These are phyloP conservation scores for Tylopilus subfusipes DNA, from an alignment of 768 basidiomycete genomes.

Conservation along the genomic window DNA sequence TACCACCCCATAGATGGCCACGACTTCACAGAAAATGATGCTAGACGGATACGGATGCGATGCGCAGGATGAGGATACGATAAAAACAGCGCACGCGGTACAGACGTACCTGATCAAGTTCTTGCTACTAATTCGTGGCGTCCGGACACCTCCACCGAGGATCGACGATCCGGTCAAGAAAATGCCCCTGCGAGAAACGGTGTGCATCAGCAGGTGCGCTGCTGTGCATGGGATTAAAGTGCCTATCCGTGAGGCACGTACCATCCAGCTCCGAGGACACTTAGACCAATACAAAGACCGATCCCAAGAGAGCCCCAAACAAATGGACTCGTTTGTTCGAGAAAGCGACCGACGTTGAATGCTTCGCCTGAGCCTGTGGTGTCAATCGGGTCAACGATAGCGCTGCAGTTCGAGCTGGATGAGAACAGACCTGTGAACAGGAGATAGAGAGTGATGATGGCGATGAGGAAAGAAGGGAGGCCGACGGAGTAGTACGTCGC, in stretches of 20 bases:
- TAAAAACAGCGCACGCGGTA: neutral
- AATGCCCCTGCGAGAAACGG: conserved; percentile 73
- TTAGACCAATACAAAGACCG: conserved; percentile 88
- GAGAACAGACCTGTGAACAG: conserved; percentile 75
- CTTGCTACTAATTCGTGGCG: conserved; percentile 94
- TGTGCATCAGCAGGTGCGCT: neutral
- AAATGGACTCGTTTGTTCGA: conserved; percentile 92
- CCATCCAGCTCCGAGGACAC: conserved; percentile 96
- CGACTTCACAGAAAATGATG: conserved; percentile 99
- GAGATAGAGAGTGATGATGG: conserved; percentile 77
- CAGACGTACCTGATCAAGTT: conserved; percentile 87
- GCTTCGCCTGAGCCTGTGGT: conserved; percentile 75
- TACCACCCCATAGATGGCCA: conserved; percentile 96
- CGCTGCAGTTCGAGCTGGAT: neutral
- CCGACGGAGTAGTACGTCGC: conserved; percentile 66
- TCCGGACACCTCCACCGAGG: conserved; percentile 89
- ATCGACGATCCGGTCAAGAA: conserved; percentile 97
- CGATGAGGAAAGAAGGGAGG: conserved; percentile 58
- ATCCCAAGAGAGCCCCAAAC: conserved; percentile 90
- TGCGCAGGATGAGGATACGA: neutral
- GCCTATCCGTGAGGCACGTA: conserved; percentile 35
- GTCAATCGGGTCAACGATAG: conserved; percentile 1
- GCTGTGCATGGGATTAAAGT: neutral
- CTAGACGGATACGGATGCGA: conserved; percentile 37
- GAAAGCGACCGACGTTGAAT: conserved; percentile 91